These are phyloP conservation scores for Sclerotinia glacialis DNA, from an alignment of 2,329 filamentous ascomycete genomes.

Conservation along the genomic window DNA sequence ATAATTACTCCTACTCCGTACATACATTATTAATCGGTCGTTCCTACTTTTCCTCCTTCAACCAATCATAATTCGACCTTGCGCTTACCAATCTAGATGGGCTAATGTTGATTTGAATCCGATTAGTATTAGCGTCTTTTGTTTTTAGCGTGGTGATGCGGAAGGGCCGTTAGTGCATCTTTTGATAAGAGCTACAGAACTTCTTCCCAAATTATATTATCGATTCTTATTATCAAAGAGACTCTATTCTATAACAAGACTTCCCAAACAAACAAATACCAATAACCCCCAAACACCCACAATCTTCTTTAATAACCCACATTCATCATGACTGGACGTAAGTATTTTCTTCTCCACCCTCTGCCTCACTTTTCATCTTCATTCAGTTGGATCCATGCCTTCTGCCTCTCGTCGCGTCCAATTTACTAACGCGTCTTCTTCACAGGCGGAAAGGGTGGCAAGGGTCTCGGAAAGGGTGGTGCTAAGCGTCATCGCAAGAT, in stretches of 20 bases:
- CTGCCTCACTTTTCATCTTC: not conserved
- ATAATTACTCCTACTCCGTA: no score
- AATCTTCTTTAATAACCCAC: conserved; percentile 11
- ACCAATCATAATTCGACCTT: not conserved
- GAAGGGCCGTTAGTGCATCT: conserved; percentile 31
- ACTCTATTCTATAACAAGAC: conserved; percentile 7
- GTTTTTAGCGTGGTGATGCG: conserved; percentile 30
- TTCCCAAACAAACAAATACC: not conserved
- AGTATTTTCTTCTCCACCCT: conserved; percentile 40
- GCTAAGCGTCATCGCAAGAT: conserved; percentile 99
- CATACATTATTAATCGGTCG: not conserved
- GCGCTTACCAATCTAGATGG: not conserved
- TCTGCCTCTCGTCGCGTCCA: not conserved
- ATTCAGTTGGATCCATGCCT: conserved; percentile 13
- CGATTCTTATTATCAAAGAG: conserved; percentile 24
- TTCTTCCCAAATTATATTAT: conserved; percentile 11
- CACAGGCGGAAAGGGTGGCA: conserved; percentile 63
- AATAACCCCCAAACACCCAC: conserved; percentile 14
- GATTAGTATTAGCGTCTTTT: conserved; percentile 28
- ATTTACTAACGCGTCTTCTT: conserved; percentile 32
- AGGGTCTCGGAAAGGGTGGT: conserved; percentile 96
- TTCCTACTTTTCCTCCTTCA: not conserved
- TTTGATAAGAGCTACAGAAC: conserved; percentile 30
- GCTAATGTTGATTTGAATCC: not conserved
- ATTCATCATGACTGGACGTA: conserved; percentile 58